Conservation (phyloP, 2,329 filamentous ascomycete species). For the Periconia macrospinosa region DNA sequence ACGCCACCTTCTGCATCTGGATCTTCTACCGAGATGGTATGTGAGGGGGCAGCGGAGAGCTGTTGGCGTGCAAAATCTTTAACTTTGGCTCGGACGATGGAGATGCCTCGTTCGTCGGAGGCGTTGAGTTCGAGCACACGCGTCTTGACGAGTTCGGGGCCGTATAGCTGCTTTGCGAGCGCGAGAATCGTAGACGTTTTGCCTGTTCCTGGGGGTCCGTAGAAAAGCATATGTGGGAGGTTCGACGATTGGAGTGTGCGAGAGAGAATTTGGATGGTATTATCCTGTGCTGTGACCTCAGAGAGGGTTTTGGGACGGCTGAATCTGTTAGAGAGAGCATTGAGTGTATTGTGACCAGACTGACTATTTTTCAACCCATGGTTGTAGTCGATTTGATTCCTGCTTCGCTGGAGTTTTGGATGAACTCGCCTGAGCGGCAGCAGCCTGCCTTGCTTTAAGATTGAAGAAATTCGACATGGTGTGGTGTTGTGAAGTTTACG, state of each 20-base stretch:
- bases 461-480: constrained; percentile 92
- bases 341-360: constrained; percentile 5
- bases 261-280: constrained; percentile 90
- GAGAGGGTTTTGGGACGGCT: constrained; percentile 91
- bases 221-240: constrained; percentile 99
- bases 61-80: constrained; percentile 98
- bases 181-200: constrained; percentile 98
- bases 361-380: constrained; percentile 99
- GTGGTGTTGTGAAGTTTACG: constrained; percentile 5
- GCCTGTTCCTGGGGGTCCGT: constrained; percentile 93
- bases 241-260: constrained; percentile 94
- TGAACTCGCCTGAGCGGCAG: constrained; percentile 72
- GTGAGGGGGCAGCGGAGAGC: constrained; percentile 75
- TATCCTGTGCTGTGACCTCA: constrained; percentile 96
- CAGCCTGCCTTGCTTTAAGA: constrained; percentile 77
- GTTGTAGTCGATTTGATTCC: constrained; percentile 70
- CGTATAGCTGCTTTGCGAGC: constrained; percentile 95
- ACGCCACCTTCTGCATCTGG: constrained; percentile 23
- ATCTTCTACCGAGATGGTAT: constrained; percentile 60
- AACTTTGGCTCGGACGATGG: constrained; percentile 95
- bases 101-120: constrained; percentile 97
- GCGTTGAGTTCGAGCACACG: constrained; percentile 99
- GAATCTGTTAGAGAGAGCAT: constrained; percentile 13
- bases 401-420: constrained; percentile 68
- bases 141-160: constrained; percentile 87